Evolutionary conservation across 495 filamentous ascomycete species (phyloP).

Genomic region (Sordaria brevicollis): DNA sequence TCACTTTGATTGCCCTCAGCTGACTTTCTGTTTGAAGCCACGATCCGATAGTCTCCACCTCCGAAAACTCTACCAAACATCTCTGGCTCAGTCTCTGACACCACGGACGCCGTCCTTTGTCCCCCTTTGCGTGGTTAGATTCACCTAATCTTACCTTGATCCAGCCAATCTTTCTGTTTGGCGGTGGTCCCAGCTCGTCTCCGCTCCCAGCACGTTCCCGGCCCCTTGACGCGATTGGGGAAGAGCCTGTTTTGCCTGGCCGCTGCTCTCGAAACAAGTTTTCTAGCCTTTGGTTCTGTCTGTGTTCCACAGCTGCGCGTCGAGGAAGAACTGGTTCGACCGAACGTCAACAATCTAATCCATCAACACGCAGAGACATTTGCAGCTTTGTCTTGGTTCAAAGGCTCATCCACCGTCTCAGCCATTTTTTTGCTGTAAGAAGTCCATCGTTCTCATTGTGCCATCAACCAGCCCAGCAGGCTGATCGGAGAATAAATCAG

Average conservation of each 20-base stretch:
- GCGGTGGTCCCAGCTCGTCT: constrained; percentile 6
- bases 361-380: not conserved
- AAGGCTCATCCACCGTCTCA: not conserved
- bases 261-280: not conserved
- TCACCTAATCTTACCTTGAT: constrained; percentile 8
- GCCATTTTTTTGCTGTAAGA: not conserved
- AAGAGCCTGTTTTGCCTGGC: not conserved
- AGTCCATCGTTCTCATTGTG: not conserved
- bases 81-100: constrained; percentile 7
- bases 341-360: not conserved
- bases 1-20: constrained; percentile 4
- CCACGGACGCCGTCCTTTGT: constrained; percentile 15
- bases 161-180: constrained; percentile 6
- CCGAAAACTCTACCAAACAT: constrained; percentile 7
- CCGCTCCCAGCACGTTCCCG: constrained; percentile 12
- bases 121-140: constrained; percentile 1
- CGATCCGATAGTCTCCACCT: constrained; percentile 13
- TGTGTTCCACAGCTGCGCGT: not conserved
- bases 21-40: constrained; percentile 14
- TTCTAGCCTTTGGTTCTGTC: not conserved
- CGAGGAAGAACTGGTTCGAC: not conserved
- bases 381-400: not conserved
- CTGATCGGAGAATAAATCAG: not conserved
- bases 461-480: not conserved
- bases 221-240: not conserved